Base-by-base conservation (phyloP, 169 alveolate species). In the Plasmodium gonderi region DNA sequence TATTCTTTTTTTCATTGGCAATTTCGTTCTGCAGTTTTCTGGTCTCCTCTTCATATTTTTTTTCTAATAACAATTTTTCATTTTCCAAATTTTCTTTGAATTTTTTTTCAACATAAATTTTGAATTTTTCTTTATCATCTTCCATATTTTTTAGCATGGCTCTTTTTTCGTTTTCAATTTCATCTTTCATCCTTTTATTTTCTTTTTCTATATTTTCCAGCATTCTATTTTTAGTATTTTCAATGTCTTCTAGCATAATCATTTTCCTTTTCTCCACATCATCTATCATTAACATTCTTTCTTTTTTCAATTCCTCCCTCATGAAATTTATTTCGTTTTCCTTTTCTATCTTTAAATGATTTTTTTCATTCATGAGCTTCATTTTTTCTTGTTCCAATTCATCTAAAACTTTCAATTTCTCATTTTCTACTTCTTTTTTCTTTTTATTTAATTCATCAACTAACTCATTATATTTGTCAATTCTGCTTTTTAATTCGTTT, bases 231-330 rank as follows among this genome's bases (percentile, higher is more conserved):
- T 85, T 85, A 0, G 67, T 75, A n/a, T 78, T 85, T 54, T 85
- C 92, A 54, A 85, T 85, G 29, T 85, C 92, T 26, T 85, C 80
- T 44, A 85, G 12, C 92, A 85, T 85, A 7, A 85, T 51, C 36
- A 49, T 54, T 85, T 85, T 85, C 92, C 64, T 85, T 20, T 75
- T 85, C 36, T 85, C 92, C 11, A 85, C 87, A 38, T 85, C 92
- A 11, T 23, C 87, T 38, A 85, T 64, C 92, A 85, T 85, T 42
- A 76, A 31, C 14, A 36, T 36, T n/a, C 92, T 51, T 85, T 85
- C 92, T 31, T 85, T 85, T 60, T 76, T 49, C 68, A 85, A 44
- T n/a, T 85, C 92, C 20, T 75, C 92, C 45, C 44, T 75, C 92
- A 85, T 85, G 47, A 67, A 75, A 75, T 42, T 85, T 12, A 76